Base-by-base conservation (phyloP, 139 green algal genomes). In the Desmodesmus armatus region DNA sequence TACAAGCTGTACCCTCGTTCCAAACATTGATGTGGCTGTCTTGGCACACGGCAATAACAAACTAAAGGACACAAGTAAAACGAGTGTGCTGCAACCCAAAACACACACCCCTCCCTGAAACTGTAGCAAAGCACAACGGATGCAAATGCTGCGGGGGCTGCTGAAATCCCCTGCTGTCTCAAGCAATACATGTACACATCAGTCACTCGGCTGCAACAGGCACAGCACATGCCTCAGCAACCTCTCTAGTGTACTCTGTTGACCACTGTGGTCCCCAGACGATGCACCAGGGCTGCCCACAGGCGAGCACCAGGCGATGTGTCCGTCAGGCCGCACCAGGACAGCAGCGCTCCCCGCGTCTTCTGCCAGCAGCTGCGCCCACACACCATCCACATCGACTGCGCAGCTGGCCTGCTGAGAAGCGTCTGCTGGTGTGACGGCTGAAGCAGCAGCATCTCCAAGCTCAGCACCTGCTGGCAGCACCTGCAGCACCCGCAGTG, bases 271-370 rank as follows among this genome's bases (percentile, higher is more conserved):
- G 13, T 55, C 9, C 13, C 13, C 9, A 21, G 47, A 21, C 9
- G 47, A 7, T 55, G 47, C 47, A 55, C 47, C 47, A 55, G 9
- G 7, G 47, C 47, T 13, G 7, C 9, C 9, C 47, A 13, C 47
- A 21, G 47, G 51, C 51, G 17, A 44, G 49, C 87, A 69, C 94
- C 93, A 97, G 0, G 89, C 91, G 33, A 98, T 89, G 82, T 98
- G 95, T 0, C 93, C 94, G 85, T 98, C 95, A 3, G 95, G 95
- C 37, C 95, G 85, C 49, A 97, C 92, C 58, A 98, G 51, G n/a
- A 97, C 82, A 60, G 69, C 87, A 15, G 70, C 85, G 29, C 9
- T 44, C 6, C 44, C 58, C 37, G 15, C 77, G 53, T 21, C 55
- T 55, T 55, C 27, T 31, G 33, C 77, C 31, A 85, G 76, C 23